Conservation (phyloP, 768 basidiomycete species). For the Pholiota molesta region DNA sequence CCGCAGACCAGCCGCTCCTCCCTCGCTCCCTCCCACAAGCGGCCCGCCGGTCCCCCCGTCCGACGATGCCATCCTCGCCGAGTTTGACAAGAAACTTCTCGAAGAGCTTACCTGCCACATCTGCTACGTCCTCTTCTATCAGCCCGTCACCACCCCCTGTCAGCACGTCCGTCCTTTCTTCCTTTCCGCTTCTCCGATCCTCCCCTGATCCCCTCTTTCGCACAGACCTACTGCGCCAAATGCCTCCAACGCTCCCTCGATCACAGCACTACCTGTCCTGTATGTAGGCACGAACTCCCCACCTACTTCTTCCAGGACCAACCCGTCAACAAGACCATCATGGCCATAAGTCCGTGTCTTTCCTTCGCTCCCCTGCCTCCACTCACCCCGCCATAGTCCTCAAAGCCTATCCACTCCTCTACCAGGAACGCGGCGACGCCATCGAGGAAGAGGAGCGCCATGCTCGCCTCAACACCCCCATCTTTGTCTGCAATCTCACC, state of each 20-base stretch:
- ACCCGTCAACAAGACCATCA: slow-evolving; percentile 69
- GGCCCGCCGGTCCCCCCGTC: slow-evolving; percentile 13
- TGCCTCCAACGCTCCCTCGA: slow-evolving; percentile 93
- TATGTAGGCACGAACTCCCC: slow-evolving; percentile 83
- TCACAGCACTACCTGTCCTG: slow-evolving; percentile 79
- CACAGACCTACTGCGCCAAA: slow-evolving; percentile 85
- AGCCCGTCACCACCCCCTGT: slow-evolving; percentile 92
- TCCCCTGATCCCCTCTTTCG: slow-evolving; percentile 16
- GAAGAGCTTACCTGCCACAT: slow-evolving; percentile 88
- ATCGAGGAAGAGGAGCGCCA: slow-evolving; percentile 79
- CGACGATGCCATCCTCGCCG: slow-evolving; percentile 29
- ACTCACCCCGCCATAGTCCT: slow-evolving; percentile 49
- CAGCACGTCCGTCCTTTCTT: slow-evolving; percentile 72
- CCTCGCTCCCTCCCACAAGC: slow-evolving; percentile 19
- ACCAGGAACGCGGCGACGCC: slow-evolving; percentile 62
- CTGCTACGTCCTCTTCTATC: slow-evolving; percentile 81
- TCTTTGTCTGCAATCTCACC: slow-evolving; percentile 87
- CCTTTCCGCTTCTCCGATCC: slow-evolving; percentile 12
- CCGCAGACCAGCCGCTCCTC: slow-evolving; percentile 34
- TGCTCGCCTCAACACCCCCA: slow-evolving; percentile 81
- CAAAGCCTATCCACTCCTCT: slow-evolving; percentile 65
- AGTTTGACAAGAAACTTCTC: slow-evolving; percentile 64
- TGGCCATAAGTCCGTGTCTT: slow-evolving; percentile 50
- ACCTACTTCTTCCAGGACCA: slow-evolving; percentile 82
- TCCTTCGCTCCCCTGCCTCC: slow-evolving; percentile 1